Conservation (phyloP, 1,284 basidiomycete genomes). For the Chiua sp. region DNA sequence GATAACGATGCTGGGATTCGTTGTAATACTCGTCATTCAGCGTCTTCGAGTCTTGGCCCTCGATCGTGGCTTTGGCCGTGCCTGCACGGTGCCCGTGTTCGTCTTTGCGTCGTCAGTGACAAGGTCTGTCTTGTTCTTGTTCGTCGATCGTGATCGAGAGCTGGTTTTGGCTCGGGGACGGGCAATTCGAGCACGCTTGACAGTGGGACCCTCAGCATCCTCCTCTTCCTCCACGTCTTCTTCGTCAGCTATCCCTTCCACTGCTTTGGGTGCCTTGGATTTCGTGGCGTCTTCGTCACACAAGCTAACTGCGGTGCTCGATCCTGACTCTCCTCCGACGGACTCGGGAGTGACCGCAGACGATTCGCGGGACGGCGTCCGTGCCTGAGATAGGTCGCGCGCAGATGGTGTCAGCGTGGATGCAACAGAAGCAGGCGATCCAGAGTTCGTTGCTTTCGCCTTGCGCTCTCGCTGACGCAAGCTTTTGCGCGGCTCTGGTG, state of each 20-base stretch:
- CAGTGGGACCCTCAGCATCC: slow-evolving; percentile 13
- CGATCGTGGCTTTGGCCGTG: slow-evolving; percentile 38
- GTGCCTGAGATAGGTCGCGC: slow-evolving; percentile 28
- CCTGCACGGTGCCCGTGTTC: slow-evolving; percentile 24
- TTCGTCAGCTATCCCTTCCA: slow-evolving; percentile 18
- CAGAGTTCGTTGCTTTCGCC: slow-evolving; percentile 20
- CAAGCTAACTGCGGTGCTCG: slow-evolving; percentile 39
- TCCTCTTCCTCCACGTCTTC: slow-evolving; percentile 22
- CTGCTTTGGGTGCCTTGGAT: slow-evolving; percentile 17
- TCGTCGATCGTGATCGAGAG: slow-evolving; percentile 20
- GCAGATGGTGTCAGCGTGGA: slow-evolving; percentile 38
- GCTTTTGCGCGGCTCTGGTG: slow-evolving; percentile 32
- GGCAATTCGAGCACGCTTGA: slow-evolving; percentile 25
- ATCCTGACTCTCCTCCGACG: slow-evolving; percentile 36
- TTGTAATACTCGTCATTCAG: slow-evolving; percentile 24
- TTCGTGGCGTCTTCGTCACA: slow-evolving; percentile 35
- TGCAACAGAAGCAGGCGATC: slow-evolving; percentile 32
- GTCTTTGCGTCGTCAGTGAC: slow-evolving; percentile 20
- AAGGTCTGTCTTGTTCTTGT: slow-evolving; percentile 25
- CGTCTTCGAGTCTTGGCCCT: slow-evolving; percentile 36
- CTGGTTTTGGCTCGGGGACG: slow-evolving; percentile 32
- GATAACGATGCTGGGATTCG: slow-evolving; percentile 16
- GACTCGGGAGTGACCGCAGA: slow-evolving; percentile 34
- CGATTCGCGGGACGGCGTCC: slow-evolving; percentile 26
- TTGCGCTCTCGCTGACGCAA: slow-evolving; percentile 35